Conservation (phyloP, 1,284 basidiomycete species). For the Hemileia vastatrix region DNA sequence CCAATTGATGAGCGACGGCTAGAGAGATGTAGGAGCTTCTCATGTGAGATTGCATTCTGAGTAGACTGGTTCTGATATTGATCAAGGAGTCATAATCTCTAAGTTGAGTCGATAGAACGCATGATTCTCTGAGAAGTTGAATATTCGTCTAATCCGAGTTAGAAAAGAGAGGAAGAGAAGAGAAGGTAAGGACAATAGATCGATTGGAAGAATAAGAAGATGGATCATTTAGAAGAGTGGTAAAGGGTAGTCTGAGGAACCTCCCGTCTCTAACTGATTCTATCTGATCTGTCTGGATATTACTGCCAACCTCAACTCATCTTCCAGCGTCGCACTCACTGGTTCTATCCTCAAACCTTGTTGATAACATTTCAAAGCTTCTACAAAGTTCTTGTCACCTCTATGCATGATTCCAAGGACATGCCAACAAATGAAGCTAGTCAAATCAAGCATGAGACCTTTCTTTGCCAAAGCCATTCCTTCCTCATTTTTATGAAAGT, state of each 20-base stretch:
- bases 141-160: slow-evolving; percentile 28
- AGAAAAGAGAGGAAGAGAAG: no score
- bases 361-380: slow-evolving; percentile 66
- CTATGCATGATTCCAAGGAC: slow-evolving; percentile 89
- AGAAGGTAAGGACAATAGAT: no score
- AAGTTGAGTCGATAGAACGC: slow-evolving; percentile 38
- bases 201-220: no score
- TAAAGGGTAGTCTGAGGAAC: neutral
- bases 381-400: slow-evolving; percentile 76
- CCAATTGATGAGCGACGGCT: slow-evolving; percentile 39
- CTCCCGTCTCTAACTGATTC: neutral
- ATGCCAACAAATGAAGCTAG: slow-evolving; percentile 96
- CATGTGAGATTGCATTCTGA: slow-evolving; percentile 39
- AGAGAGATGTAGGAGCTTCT: slow-evolving; percentile 39
- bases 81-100: slow-evolving; percentile 39
- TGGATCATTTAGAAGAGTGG: no score
- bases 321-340: no score
- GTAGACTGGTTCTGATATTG: slow-evolving; percentile 35
- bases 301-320: neutral
- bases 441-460: slow-evolving; percentile 76
- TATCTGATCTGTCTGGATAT: neutral
- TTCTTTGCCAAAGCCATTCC: slow-evolving; percentile 78
- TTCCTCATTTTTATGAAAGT: slow-evolving; percentile 66
- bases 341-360: slow-evolving; percentile 80
- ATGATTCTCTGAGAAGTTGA: slow-evolving; percentile 38